Base-by-base conservation (phyloP, 805 yeast genomes). In the Blastobotrys peoriensis region DNA sequence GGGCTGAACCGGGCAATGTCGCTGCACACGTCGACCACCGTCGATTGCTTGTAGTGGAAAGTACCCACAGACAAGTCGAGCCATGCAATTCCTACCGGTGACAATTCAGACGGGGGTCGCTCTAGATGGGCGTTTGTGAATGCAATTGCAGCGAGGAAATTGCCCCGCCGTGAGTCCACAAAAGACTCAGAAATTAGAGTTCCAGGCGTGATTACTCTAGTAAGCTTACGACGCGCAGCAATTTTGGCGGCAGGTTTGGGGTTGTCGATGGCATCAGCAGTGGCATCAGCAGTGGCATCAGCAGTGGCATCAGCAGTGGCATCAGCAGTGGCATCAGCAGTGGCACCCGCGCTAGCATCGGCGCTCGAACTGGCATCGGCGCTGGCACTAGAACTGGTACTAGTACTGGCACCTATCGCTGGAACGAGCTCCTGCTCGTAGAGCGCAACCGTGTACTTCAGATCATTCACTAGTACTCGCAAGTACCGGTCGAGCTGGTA, bases 121-220 rank as follows among this genome's bases (percentile, higher is more conserved):
- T 43, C 43, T 5, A 47, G 21, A 2, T 43, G 48, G 1, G 43
- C 34, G 6, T 38, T 42, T 8, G 56, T 50, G 27, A 55, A 45
- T 71, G 45, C 49, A 10, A 91, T 70, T 3, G 86, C 75, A 19
- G 83, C 67, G 28, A 91, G 65, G 58, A 71, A 87, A 56, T 88
- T 86, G 53, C 84, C 84, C 39, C 76, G 73, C 47, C 76, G 77
- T 46, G 77, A 78, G 59, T 87, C 84, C 56, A 91, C 67, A 49
- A 91, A 81, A 0, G 83, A 79, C 55, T 91, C 97, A 56, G 86
- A 96, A 8, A 91, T 75, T 27, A 91, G 72, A 0, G 98, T 91
- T 0, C 98, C 98, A 0, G 97, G 96, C 0, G 97, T 83, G 1
- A 93, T 78, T 5, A 91, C 77, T 35, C 97, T 68, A 4, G 86